phyloP scores from a whole-genome alignment of 257 asterid genomes.

The Eucommia ulmoides region DNA sequence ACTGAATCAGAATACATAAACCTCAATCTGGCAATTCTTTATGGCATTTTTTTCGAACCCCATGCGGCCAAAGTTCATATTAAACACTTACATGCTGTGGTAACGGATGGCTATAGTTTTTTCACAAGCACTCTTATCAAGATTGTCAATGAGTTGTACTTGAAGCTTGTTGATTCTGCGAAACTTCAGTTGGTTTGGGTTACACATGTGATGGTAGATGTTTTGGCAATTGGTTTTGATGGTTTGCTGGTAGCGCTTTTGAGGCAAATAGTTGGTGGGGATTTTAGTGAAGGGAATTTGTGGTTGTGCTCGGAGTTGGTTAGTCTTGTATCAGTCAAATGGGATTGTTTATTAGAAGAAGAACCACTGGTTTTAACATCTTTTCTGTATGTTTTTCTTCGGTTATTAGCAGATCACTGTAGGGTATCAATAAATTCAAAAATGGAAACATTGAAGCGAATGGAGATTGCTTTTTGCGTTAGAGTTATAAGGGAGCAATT shows the following conservation, averaged over 20 bases:
- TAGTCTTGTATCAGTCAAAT: constrained; percentile 27
- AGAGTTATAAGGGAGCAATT: constrained; percentile 48
- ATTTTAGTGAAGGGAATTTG: constrained; percentile 51
- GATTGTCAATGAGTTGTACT: constrained; percentile 41
- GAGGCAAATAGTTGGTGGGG: constrained; percentile 74
- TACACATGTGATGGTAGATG: constrained; percentile 43
- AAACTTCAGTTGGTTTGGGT: constrained; percentile 52
- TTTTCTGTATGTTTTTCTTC: constrained; percentile 55
- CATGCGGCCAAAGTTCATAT: constrained; percentile 38
- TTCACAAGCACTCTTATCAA: constrained; percentile 44
- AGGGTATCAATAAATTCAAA: constrained; percentile 28
- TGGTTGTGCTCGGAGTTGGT: constrained; percentile 67
- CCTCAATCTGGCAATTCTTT: constrained; percentile 58
- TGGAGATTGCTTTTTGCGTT: constrained; percentile 56
- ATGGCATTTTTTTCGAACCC: constrained; percentile 47
- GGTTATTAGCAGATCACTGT: constrained; percentile 63
- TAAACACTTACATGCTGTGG: constrained; percentile 58
- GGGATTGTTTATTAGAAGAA: constrained; percentile 54
- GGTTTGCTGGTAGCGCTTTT: constrained; percentile 44
- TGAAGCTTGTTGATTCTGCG: constrained; percentile 35
- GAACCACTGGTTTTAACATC: constrained; percentile 42
- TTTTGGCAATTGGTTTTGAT: constrained; percentile 53
- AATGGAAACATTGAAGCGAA: constrained; percentile 29
- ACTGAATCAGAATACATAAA: constrained; percentile 37
- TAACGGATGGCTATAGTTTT: constrained; percentile 47